A percentile compares a stretch with the other conserved stretches of the same genome.
Evolutionary conservation across 306 rosid species (phyloP).

Genomic region (Neltuma alba): DNA sequence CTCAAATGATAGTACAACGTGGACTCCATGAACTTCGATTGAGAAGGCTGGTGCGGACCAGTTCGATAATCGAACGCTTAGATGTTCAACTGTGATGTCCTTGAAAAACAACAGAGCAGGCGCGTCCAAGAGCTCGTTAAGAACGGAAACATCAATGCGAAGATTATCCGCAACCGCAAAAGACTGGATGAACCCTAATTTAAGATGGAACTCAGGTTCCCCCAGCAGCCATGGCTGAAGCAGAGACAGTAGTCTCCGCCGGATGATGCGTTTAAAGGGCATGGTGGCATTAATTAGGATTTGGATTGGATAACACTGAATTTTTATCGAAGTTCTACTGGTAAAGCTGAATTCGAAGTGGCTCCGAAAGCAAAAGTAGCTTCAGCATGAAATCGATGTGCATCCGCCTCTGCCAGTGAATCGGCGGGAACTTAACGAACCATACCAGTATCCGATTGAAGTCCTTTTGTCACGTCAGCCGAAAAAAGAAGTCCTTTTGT

Average conservation of each 20-base stretch:
- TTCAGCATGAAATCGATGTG: not conserved
- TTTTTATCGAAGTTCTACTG: not conserved
- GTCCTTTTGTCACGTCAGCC: not conserved
- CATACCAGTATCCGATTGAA: not conserved
- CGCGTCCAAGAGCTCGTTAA: constrained; percentile 61
- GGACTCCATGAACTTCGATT: constrained; percentile 64
- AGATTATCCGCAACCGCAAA: constrained; percentile 52
- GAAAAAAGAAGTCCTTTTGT: no score
- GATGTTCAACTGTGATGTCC: constrained; percentile 58
- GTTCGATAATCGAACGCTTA: constrained; percentile 60
- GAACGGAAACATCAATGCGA: constrained; percentile 55
- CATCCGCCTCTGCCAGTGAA: not conserved
- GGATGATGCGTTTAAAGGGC: constrained; percentile 51
- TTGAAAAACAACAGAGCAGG: constrained; percentile 50
- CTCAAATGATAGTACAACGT: constrained; percentile 52
- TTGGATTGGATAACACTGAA: constrained; percentile 9
- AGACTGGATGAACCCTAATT: constrained; percentile 66
- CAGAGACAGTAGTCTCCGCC: constrained; percentile 66
- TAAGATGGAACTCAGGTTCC: constrained; percentile 61
- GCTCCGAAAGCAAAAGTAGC: not conserved
- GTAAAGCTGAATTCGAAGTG: constrained; percentile 10
- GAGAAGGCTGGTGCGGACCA: constrained; percentile 73
- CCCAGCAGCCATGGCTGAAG: constrained; percentile 79
- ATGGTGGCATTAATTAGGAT: constrained; percentile 28
- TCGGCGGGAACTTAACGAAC: constrained; percentile 50